Evolutionary conservation across 179 eudicot genomes (phyloP).

Genomic region (Silene noctiflora): DNA sequence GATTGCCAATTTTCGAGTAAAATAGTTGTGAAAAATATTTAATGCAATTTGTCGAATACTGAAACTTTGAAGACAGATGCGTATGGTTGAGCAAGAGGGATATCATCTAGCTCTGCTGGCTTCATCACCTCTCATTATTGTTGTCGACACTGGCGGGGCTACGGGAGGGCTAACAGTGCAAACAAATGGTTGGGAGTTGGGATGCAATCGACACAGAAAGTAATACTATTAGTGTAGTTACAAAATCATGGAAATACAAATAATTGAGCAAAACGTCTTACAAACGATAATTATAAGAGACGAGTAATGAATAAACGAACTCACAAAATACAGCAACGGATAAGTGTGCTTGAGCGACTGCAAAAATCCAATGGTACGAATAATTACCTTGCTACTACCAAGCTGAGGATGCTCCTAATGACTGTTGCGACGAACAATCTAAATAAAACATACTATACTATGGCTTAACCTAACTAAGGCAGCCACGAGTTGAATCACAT

Average conservation of each 20-base stretch:
- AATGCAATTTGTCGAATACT: conserved; percentile 21
- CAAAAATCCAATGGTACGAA: conserved; percentile 6
- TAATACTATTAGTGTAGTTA: too few relatives aligned
- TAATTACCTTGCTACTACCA: not conserved
- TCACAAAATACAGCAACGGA: not conserved
- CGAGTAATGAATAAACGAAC: conserved; percentile 3
- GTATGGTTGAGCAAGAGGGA: conserved; percentile 5
- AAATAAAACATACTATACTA: conserved; percentile 18
- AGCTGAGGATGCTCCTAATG: not conserved
- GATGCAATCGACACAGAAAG: too few relatives aligned
- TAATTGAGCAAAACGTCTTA: not conserved
- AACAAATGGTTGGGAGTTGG: too few relatives aligned
- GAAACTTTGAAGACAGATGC: not conserved
- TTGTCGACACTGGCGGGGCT: too few relatives aligned
- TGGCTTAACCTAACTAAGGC: conserved; percentile 11
- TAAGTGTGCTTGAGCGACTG: not conserved
- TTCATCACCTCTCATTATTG: not conserved
- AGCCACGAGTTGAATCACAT: not conserved
- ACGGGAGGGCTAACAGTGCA: too few relatives aligned
- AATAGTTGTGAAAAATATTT: too few relatives aligned
- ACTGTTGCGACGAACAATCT: too few relatives aligned
- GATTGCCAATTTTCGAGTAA: too few relatives aligned
- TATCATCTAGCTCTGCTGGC: conserved; percentile 13
- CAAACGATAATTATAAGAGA: not conserved
- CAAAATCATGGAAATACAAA: too few relatives aligned